Conservation (phyloP, 192 early-diverging fungal genomes). For the Backusella circina region DNA sequence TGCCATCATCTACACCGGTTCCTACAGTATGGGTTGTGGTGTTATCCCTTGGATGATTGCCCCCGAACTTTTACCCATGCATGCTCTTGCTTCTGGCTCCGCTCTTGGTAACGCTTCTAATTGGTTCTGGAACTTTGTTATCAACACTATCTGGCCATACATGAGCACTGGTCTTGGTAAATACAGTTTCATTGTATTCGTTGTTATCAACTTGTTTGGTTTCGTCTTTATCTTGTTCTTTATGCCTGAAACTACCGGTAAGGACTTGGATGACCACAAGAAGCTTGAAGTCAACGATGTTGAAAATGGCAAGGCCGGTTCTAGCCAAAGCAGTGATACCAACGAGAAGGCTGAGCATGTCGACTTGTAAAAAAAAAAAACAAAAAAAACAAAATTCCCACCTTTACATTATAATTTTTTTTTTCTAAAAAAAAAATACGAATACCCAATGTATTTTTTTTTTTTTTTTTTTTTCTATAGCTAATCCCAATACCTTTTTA, state of each 20-base stretch:
- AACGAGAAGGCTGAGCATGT: conserved; percentile 1
- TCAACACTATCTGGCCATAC: conserved; percentile 37
- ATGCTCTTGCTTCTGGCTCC: conserved; percentile 68
- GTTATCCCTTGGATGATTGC: conserved; percentile 81
- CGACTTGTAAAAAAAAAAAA: neutral
- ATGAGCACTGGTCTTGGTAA: conserved; percentile 29
- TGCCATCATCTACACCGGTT: conserved; percentile 67
- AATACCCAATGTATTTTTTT: neutral
- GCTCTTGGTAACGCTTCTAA: conserved; percentile 72
- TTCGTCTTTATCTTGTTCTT: conserved; percentile 63
- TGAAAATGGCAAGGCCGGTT: neutral
- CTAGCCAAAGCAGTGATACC: conserved; percentile 1
- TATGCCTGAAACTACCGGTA: conserved; percentile 74
- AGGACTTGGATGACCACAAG: conserved; percentile 17
- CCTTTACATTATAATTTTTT: neutral
- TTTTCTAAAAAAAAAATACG: neutral
- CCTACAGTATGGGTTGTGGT: conserved; percentile 78
- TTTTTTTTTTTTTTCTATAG: neutral
- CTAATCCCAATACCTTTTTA: neutral
- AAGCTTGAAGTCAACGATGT: neutral
- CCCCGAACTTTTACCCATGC: conserved; percentile 75
- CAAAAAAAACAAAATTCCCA: neutral
- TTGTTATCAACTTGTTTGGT: conserved; percentile 59
- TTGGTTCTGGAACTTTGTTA: conserved; percentile 57
- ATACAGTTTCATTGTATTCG: conserved; percentile 65